phyloP scores from a whole-genome alignment of 257 asterid species.

The Ophiorrhiza pumila region DNA sequence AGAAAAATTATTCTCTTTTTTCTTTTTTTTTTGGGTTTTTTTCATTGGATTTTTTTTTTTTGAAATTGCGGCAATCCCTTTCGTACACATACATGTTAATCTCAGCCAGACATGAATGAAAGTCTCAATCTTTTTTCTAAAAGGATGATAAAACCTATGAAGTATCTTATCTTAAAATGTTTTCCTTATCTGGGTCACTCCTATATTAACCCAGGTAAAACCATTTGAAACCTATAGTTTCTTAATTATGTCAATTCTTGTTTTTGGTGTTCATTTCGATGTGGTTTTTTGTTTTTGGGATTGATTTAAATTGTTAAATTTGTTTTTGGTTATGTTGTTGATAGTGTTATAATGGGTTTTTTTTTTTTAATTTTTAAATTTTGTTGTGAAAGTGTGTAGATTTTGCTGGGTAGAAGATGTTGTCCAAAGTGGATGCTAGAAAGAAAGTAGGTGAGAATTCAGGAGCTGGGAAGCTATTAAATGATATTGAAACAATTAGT shows the following conservation, averaged over 20 bases:
- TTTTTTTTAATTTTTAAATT: slow-evolving; percentile 10
- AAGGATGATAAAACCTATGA: slow-evolving; percentile 27
- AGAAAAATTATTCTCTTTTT: slow-evolving; percentile 14
- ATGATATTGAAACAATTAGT: slow-evolving; percentile 69
- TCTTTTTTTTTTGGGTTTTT: background rate
- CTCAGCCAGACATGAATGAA: background rate
- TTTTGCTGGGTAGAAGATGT: slow-evolving; percentile 35
- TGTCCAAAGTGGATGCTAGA: slow-evolving; percentile 61
- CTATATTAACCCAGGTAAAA: slow-evolving; percentile 11
- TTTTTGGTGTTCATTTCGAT: slow-evolving; percentile 6
- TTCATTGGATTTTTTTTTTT: background rate
- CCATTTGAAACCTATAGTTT: background rate
- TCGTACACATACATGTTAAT: background rate
- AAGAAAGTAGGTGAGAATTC: slow-evolving; percentile 61
- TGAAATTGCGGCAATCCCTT: background rate
- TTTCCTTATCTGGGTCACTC: background rate
- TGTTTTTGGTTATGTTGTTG: slow-evolving; percentile 2
- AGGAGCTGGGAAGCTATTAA: slow-evolving; percentile 62
- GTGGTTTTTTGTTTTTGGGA: background rate
- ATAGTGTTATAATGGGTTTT: background rate
- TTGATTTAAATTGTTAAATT: background rate
- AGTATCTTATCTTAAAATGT: slow-evolving; percentile 5
- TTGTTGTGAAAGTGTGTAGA: slow-evolving; percentile 29
- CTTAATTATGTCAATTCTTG: background rate
- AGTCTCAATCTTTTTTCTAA: slow-evolving; percentile 13